Conservation (phyloP, 2,329 filamentous ascomycete species). For the Cladosporium sphaerospermum region DNA sequence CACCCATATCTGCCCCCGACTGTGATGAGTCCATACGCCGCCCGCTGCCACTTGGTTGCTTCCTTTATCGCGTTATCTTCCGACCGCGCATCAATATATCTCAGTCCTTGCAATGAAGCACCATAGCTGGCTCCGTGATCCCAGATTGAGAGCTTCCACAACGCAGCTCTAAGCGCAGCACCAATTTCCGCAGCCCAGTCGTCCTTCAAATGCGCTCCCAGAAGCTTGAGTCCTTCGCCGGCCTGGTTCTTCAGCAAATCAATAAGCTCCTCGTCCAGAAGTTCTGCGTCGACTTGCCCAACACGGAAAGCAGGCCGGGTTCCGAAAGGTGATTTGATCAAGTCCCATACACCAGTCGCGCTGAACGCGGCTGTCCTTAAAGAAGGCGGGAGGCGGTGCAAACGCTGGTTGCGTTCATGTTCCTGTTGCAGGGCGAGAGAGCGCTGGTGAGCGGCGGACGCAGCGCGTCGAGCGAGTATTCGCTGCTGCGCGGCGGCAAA, state of each 20-base stretch:
- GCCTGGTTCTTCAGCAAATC: slow-evolving; percentile 81
- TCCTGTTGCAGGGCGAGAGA: slow-evolving; percentile 9
- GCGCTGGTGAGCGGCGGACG: slow-evolving; percentile 45
- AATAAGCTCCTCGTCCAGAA: slow-evolving; percentile 88
- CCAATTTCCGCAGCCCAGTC: slow-evolving; percentile 85
- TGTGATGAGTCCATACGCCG: slow-evolving; percentile 74
- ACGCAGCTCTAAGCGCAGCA: slow-evolving; percentile 64
- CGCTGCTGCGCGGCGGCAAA: slow-evolving; percentile 88
- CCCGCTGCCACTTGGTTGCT: slow-evolving; percentile 78
- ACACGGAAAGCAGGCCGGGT: slow-evolving; percentile 84
- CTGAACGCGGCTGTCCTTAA: slow-evolving; percentile 43
- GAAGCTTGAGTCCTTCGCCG: slow-evolving; percentile 80
- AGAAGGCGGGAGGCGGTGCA: slow-evolving; percentile 43
- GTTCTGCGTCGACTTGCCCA: slow-evolving; percentile 89
- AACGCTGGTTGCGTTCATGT: slow-evolving; percentile 20
- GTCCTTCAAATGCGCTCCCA: slow-evolving; percentile 70
- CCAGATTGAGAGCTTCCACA: slow-evolving; percentile 97
- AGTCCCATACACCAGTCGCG: slow-evolving; percentile 53
- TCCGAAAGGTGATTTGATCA: slow-evolving; percentile 66
- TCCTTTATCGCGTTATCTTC: slow-evolving; percentile 45
- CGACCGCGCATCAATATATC: slow-evolving; percentile 74
- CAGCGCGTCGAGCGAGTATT: slow-evolving; percentile 71
- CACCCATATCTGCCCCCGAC: slow-evolving; percentile 85
- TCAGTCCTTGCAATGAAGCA: slow-evolving; percentile 83
- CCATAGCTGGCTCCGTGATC: slow-evolving; percentile 94